Percentiles rank a stretch among this genome's conserved stretches.
Conservation (phyloP, 2,329 filamentous ascomycete species). For the Hypocrella siamensis region DNA sequence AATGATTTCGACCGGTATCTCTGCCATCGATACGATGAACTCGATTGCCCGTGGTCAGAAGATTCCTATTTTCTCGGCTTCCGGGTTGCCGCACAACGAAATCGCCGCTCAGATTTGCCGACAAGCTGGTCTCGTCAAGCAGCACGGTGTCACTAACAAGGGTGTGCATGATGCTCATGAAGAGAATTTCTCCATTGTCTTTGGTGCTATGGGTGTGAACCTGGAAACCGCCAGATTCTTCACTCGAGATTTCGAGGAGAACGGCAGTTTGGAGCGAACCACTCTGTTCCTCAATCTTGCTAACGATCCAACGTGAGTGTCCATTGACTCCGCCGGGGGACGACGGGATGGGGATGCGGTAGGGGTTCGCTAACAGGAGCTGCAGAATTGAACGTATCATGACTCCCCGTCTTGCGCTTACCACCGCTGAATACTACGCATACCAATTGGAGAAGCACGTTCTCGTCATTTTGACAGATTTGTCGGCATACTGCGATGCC, state of each 20-base stretch:
- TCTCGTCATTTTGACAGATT: conserved; percentile 91
- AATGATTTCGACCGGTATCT: conserved; percentile 99
- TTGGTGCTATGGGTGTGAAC: conserved; percentile 99
- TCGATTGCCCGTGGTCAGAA: conserved; percentile 97
- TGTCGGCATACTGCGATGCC: conserved; percentile 96
- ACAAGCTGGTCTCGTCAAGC: conserved; percentile 82
- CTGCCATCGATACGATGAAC: conserved; percentile 97
- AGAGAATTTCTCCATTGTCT: conserved; percentile 99
- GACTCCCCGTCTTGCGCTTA: conserved; percentile 92
- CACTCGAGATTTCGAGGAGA: conserved; percentile 96
- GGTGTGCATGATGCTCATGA: conserved; percentile 92
- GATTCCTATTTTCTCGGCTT: conserved; percentile 97
- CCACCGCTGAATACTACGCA: conserved; percentile 98
- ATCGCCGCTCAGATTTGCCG: conserved; percentile 98
- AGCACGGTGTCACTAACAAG: conserved; percentile 69
- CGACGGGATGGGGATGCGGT: too few species aligned
- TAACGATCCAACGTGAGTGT: conserved; percentile 88
- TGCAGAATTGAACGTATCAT: conserved; percentile 96
- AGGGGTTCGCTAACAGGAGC: too few species aligned
- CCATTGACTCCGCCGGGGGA: too few species aligned
- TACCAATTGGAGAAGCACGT: conserved; percentile 99
- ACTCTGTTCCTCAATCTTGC: conserved; percentile 98
- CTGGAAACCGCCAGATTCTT: conserved; percentile 98
- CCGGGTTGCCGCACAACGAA: conserved; percentile 98
- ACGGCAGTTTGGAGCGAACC: conserved; percentile 92